A percentile compares a stretch with the other conserved stretches of the same genome.
phyloP scores from a whole-genome alignment of 768 basidiomycete genomes.

The Agrocybe chaxingu region DNA sequence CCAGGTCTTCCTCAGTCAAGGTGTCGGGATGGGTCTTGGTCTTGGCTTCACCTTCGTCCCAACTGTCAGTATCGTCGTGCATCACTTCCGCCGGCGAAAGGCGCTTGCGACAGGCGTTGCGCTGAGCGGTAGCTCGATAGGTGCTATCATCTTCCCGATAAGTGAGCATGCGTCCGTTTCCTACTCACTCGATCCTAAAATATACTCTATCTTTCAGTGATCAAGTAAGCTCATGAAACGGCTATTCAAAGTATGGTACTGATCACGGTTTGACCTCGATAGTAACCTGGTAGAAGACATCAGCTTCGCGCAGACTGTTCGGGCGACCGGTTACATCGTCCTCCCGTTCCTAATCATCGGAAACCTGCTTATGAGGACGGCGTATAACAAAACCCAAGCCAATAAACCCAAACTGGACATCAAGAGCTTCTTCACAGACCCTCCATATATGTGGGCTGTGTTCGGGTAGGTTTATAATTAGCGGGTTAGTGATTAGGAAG shows the following conservation, averaged over 20 bases:
- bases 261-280: neutral
- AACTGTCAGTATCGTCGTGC: conserved; percentile 34
- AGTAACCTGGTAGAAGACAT: conserved; percentile 20
- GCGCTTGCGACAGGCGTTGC: conserved; percentile 30
- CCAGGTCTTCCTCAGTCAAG: conserved; percentile 51
- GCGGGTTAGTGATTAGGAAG: neutral
- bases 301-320: conserved; percentile 22
- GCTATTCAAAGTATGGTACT: neutral
- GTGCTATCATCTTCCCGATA: conserved; percentile 29
- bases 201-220: conserved; percentile 11
- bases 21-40: conserved; percentile 44
- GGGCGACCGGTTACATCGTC: conserved; percentile 19
- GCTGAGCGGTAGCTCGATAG: conserved; percentile 37
- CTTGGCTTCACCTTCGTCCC: conserved; percentile 45
- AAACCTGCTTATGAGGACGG: conserved; percentile 21
- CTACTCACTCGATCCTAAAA: neutral
- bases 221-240: conserved; percentile 13
- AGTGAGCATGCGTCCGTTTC: conserved; percentile 12
- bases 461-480: conserved; percentile 16
- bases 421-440: conserved; percentile 22
- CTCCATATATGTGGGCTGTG: conserved; percentile 20
- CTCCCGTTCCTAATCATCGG: conserved; percentile 18
- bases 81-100: conserved; percentile 37
- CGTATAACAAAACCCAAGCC: neutral
- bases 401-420: conserved; percentile 14